Conservation (phyloP, 176 grass and related monocot genomes). For the Oryza nivara region DNA sequence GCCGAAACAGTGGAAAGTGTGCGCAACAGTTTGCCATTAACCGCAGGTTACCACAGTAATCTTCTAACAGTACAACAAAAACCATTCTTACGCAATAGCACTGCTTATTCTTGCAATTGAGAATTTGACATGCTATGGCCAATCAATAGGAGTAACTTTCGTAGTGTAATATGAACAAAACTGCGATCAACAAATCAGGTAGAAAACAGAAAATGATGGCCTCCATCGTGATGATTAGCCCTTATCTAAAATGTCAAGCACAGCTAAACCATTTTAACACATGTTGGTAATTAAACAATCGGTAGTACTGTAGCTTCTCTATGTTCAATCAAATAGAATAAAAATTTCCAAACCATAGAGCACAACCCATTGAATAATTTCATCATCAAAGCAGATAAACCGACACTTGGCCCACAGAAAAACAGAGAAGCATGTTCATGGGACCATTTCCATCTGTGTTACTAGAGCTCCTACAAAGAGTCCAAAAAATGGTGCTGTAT, state of each 20-base stretch:
- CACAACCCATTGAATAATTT: background rate
- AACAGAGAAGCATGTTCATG: constrained; percentile 12
- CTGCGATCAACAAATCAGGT: background rate
- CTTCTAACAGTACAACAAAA: background rate
- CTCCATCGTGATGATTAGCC: background rate
- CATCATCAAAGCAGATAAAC: background rate
- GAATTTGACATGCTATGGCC: background rate
- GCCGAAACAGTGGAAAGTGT: background rate
- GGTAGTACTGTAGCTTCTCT: background rate
- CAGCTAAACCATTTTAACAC: background rate
- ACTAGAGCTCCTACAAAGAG: background rate
- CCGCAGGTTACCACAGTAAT: background rate
- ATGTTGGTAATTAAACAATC: background rate
- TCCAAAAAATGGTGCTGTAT: constrained; percentile 30
- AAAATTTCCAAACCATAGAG: background rate
- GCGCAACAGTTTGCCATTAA: background rate
- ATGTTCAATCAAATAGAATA: background rate
- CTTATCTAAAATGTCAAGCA: background rate
- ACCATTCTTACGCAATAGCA: background rate
- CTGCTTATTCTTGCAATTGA: background rate
- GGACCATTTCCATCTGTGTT: background rate
- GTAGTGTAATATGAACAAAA: background rate
- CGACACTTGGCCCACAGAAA: constrained; percentile 13
- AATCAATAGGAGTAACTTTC: background rate
- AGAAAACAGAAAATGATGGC: background rate